A percentile compares a stretch with the other conserved stretches of the same genome.
These are phyloP conservation scores for Ocimum tenuiflorum DNA, from an alignment of 257 asterid species.

Conservation along the genomic window DNA sequence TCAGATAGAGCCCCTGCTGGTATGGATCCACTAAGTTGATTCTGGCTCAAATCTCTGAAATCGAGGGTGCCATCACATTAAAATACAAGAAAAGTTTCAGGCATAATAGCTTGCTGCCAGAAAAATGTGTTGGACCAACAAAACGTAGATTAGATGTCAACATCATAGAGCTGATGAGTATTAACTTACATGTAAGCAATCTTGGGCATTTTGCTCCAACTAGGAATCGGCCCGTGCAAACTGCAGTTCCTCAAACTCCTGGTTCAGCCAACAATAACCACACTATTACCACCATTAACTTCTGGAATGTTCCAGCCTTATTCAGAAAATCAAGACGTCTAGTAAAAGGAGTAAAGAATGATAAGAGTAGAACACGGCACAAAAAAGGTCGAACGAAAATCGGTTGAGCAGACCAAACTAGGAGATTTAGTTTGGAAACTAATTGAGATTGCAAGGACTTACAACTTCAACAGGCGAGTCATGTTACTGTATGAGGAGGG, in stretches of 20 bases:
- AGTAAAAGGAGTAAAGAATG: neutral
- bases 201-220: conserved; percentile 49
- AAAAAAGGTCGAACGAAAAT: too few relatives aligned
- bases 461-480: conserved; percentile 59
- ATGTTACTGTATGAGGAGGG: conserved; percentile 63
- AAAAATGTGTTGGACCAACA: neutral
- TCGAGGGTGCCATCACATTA: neutral
- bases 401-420: neutral
- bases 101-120: neutral
- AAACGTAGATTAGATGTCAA: neutral
- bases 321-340: neutral
- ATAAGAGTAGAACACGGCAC: neutral
- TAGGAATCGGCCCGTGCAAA: conserved; percentile 61
- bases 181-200: conserved; percentile 64
- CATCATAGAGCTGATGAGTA: neutral
- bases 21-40: conserved; percentile 60
- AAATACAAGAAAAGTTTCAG: neutral
- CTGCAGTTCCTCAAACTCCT: conserved; percentile 92
- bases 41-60: conserved; percentile 65
- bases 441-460: conserved; percentile 25
- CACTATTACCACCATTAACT: conserved; percentile 8
- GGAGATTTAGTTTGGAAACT: neutral
- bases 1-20: conserved; percentile 46
- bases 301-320: neutral
- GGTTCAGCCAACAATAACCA: conserved; percentile 23